Base-by-base conservation (phyloP, 1,284 basidiomycete genomes). In the Cryptococcus deneoformans region DNA sequence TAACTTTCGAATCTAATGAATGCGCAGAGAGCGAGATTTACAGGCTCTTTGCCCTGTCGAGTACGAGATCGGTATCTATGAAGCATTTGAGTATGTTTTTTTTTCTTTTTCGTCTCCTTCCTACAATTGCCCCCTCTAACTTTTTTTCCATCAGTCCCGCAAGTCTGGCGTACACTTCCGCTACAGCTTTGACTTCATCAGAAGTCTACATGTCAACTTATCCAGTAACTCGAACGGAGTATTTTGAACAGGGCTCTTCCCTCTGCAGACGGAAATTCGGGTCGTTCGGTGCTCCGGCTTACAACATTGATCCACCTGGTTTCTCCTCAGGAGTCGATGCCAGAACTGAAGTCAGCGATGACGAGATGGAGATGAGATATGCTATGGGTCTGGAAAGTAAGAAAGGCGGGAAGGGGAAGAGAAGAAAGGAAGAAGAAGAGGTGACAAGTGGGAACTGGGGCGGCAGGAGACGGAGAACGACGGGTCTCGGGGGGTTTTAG, bases 41-140 rank as follows among this genome's bases (percentile, higher is more conserved):
- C 83, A 86, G 54, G 81, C 86, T n/a, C 79, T 92, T 43, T 90
- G 89, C 38, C 90, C 91, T 6, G 81, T 84, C 11, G 87, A 88
- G 46, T 87, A 82, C 68, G 86, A 89, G 61, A 84, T 92, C 36
- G 78, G 79, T 47, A 83, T 92, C 39, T 87, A 86, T 69, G 81
- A 86, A 63, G 85, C 88, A 53, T 77, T 83, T 58, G 83, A 89
- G 92, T 92, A 71, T 69, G 87, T 81, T 44, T 56, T 29, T 51
- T 45, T 35, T 40, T 45, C 29, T 40, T n/a, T 7, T 42, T 14
- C 11, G 35, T 6, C 1, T 6, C 39, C 48, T 11, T 47, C 36
- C 40, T 50, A 24, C 35, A 29, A 37, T 8, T 47, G 20, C 12
- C 36, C 35, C 3, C 45, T 11, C 12, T 70, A 29, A 29, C 29